Conservation (phyloP, 768 basidiomycete species). For the Rhodocollybia butyracea region DNA sequence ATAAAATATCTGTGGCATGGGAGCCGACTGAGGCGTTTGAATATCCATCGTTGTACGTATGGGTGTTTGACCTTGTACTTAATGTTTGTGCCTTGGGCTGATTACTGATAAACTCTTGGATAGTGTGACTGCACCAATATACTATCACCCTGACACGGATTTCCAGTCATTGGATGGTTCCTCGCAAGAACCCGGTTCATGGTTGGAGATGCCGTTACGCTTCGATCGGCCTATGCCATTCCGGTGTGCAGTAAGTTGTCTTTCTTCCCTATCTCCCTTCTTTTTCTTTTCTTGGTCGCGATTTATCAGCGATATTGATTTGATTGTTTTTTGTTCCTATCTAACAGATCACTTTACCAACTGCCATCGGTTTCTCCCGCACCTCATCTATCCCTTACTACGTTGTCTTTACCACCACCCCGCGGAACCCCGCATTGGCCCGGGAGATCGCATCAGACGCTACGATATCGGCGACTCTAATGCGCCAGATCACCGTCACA, state of each 20-base stretch:
- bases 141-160: conserved; percentile 57
- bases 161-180: conserved; percentile 52
- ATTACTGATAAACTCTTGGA: conserved; percentile 8
- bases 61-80: conserved; percentile 7
- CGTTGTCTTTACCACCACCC: conserved; percentile 67
- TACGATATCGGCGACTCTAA: conserved; percentile 63
- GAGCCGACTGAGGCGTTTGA: conserved; percentile 45
- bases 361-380: conserved; percentile 58
- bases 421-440: conserved; percentile 49
- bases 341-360: conserved; percentile 62
- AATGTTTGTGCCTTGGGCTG: conserved; percentile 3
- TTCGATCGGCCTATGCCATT: conserved; percentile 63
- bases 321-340: conserved; percentile 5
- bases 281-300: too few species aligned
- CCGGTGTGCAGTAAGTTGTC: conserved; percentile 58
- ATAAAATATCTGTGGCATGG: conserved; percentile 57
- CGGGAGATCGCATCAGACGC: conserved; percentile 70
- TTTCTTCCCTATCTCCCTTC: too few species aligned
- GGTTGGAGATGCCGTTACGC: conserved; percentile 67
- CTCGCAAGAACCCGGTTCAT: conserved; percentile 42
- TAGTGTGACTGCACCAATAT: conserved; percentile 64
- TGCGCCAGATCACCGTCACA: conserved; percentile 56
- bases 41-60: conserved; percentile 47
- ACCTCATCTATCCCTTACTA: conserved; percentile 64
- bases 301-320: too few species aligned